These are phyloP conservation scores for Hypholoma fasciculare DNA, from an alignment of 768 basidiomycete genomes.

Conservation along the genomic window DNA sequence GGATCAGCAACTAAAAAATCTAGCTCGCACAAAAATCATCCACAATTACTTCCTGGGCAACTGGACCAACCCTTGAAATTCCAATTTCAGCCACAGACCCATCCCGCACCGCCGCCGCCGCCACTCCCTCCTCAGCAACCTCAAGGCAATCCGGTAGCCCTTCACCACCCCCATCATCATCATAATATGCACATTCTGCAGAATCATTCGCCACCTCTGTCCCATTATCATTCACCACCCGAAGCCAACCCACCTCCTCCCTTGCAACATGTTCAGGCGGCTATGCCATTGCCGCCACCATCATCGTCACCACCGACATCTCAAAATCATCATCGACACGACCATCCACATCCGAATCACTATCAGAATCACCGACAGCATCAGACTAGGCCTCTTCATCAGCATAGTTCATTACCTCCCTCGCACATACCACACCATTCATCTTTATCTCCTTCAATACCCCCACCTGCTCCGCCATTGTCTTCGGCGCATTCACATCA, in stretches of 20 bases:
- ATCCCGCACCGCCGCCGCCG: conserved; percentile 25
- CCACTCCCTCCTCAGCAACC: conserved; percentile 21
- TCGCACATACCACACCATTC: conserved; percentile 2
- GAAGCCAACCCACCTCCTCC: conserved; percentile 1
- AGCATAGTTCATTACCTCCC: conserved; percentile 7
- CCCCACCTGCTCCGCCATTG: background rate
- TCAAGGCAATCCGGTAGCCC: conserved; percentile 19
- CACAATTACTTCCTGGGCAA: background rate
- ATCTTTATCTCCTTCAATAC: conserved; percentile 2
- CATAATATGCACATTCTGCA: background rate
- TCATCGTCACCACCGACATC: background rate
- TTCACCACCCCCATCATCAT: conserved; percentile 5
- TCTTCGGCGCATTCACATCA: background rate
- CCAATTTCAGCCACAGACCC: conserved; percentile 26
- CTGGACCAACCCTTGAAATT: conserved; percentile 19
- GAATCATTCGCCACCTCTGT: background rate
- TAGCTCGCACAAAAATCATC: conserved; percentile 6
- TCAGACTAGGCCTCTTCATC: conserved; percentile 3
- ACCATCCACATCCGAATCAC: conserved; percentile 8
- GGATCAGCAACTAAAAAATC: conserved; percentile 12
- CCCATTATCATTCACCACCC: conserved; percentile 2
- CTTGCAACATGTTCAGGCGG: background rate
- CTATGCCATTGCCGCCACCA: background rate
- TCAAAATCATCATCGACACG: conserved; percentile 3
- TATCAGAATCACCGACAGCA: conserved; percentile 9